A percentile compares a stretch with the other conserved stretches of the same genome.
These are phyloP conservation scores for Pichia sp. DNA, from an alignment of 1,139 yeast genomes.

Conservation along the genomic window DNA sequence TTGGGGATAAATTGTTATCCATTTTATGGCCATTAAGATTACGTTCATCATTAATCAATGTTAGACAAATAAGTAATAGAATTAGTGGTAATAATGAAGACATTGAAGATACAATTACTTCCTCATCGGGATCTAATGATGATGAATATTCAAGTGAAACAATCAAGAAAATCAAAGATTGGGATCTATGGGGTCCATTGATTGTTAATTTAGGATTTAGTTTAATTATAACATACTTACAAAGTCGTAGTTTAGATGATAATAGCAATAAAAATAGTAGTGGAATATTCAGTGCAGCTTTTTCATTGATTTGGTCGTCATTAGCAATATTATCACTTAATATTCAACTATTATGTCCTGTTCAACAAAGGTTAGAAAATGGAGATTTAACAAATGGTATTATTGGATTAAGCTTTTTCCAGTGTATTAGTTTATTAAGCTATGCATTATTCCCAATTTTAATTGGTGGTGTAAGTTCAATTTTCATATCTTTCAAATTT, in stretches of 20 bases:
- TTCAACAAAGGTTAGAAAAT: constrained; percentile 25
- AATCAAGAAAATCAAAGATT: constrained; percentile 44
- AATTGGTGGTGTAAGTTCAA: constrained; percentile 55
- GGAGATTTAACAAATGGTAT: constrained; percentile 27
- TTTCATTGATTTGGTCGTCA: constrained; percentile 52
- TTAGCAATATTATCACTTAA: constrained; percentile 52
- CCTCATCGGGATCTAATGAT: constrained; percentile 2
- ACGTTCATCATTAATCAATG: constrained; percentile 23
- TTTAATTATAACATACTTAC: constrained; percentile 41
- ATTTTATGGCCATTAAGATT: constrained; percentile 60
- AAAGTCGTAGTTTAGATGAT: constrained; percentile 22
- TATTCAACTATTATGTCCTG: constrained; percentile 55
- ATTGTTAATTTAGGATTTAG: constrained; percentile 62
- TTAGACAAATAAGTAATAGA: constrained; percentile 27
- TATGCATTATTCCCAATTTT: constrained; percentile 76
- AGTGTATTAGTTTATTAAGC: constrained; percentile 75
- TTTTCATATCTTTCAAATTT: constrained; percentile 48
- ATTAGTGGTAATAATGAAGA: constrained; percentile 26
- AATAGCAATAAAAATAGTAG: constrained; percentile 18
- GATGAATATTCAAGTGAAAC: constrained; percentile 29
- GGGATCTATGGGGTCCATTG: constrained; percentile 92
- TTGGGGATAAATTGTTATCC: constrained; percentile 56
- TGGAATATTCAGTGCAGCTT: constrained; percentile 58
- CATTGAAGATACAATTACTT: constrained; percentile 30
- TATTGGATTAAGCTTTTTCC: constrained; percentile 49